A percentile compares a stretch with the other conserved stretches of the same genome.
These are phyloP conservation scores for Lepidium sativum DNA, from an alignment of 345 rosid genomes.

Conservation along the genomic window DNA sequence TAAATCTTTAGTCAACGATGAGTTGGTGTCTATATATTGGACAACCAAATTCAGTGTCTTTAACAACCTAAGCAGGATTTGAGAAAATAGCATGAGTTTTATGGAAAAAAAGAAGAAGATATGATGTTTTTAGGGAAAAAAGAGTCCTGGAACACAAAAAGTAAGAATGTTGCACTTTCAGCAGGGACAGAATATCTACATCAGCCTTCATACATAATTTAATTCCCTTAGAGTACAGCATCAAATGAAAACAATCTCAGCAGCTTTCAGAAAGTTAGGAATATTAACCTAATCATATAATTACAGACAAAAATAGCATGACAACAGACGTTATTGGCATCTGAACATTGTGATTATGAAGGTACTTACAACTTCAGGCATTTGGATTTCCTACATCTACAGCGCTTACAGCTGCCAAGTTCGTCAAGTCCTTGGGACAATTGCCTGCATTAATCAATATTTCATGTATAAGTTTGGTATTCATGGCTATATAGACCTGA, in stretches of 20 bases:
- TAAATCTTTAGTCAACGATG: neutral
- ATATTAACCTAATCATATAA: too few species aligned
- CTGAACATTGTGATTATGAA: neutral
- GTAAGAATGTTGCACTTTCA: neutral
- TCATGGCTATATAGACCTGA: neutral
- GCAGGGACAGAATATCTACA: neutral
- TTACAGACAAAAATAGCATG: neutral
- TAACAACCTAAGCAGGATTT: neutral
- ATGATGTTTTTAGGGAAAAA: neutral
- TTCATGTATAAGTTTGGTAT: neutral
- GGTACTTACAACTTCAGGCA: constrained; percentile 94
- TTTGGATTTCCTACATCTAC: constrained; percentile 80
- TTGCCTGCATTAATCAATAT: neutral
- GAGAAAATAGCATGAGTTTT: neutral
- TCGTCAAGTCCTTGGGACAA: constrained; percentile 24
- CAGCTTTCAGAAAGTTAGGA: neutral
- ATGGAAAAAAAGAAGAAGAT: neutral
- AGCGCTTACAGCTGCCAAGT: constrained; percentile 62
- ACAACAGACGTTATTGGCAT: neutral
- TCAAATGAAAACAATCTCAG: neutral
- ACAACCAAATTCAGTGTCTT: neutral
- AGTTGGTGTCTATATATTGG: neutral
- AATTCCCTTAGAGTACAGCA: neutral
- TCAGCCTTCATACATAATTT: neutral
- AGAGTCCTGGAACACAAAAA: neutral